Base-by-base conservation (phyloP, 345 rosid species). In the Linum usitatissimum region DNA sequence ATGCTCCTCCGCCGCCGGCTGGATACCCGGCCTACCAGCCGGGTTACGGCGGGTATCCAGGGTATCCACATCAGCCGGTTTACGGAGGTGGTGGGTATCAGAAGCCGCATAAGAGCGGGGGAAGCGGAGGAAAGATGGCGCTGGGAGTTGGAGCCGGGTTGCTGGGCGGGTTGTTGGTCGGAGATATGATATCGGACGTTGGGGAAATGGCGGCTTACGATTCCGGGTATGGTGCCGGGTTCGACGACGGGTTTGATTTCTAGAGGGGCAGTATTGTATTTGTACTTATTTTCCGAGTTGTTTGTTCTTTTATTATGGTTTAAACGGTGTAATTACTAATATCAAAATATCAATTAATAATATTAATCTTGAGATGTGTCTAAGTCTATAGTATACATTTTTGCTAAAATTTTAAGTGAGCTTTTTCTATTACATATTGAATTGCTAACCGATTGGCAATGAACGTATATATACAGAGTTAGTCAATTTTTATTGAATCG, bases 81-180 rank as follows among this genome's bases (percentile, higher is more conserved):
- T 34, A 34, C 18, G 64, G 68, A 49, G 70, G 40, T 65, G 64
- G 77, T 68, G 23, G 38, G 38, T 34, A 34, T 34, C 70, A 71
- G 31, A 58, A 39, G 39, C 80, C 62, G 10, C 72, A 58, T 68
- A 78, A 65, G 30, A 39, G 55, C 31, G 59, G 70, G 2, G 54
- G 62, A 64, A 65, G 53, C 18, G 72, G 55, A 1, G 69, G 69
- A 12, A 9, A 59, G 3, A 60, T 79, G 30, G 83, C 80, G 5
- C 55, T 76, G 48, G 78, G 80, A 39, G 18, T 79, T 51, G 78
- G 73, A 3, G 83, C 78, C 21, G 80, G 78, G 28, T 57, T 74
- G 57, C 69, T 79, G 59, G 83, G 80, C 10, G 78, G 83, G 18
- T 51, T 73, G 62, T 49, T 78, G 71, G 51, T 70, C 6, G 74